phyloP scores from a whole-genome alignment of 2,329 filamentous ascomycete genomes.

The Dactylellina haptotyla region DNA sequence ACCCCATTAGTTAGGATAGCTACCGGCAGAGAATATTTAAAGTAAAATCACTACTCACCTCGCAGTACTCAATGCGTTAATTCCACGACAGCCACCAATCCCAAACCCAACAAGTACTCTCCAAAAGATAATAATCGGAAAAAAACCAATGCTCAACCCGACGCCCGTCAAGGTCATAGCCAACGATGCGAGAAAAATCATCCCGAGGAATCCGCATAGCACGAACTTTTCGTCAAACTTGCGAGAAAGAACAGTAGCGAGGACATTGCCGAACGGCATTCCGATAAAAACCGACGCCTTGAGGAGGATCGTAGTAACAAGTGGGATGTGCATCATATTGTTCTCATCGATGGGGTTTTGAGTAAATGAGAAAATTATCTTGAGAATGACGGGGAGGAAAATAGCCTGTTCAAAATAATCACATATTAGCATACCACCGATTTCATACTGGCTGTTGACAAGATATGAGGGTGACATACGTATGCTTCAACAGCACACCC shows the following conservation, averaged over 20 bases:
- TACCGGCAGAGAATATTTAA: not conserved
- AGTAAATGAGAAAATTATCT: not conserved
- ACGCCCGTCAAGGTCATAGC: slow-evolving; percentile 64
- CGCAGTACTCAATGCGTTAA: slow-evolving; percentile 10
- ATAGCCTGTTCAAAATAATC: slow-evolving; percentile 7
- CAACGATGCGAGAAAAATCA: slow-evolving; percentile 64
- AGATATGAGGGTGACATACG: slow-evolving; percentile 3
- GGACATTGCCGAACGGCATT: slow-evolving; percentile 28
- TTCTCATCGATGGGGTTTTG: not conserved
- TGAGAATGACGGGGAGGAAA: slow-evolving; percentile 11
- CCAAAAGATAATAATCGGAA: slow-evolving; percentile 65
- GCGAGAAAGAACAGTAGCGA: not conserved
- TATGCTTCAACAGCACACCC: slow-evolving; percentile 25
- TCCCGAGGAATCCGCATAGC: not conserved
- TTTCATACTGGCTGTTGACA: not conserved
- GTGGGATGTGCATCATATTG: not conserved
- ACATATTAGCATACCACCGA: not conserved
- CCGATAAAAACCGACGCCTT: slow-evolving; percentile 28
- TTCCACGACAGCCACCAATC: slow-evolving; percentile 69
- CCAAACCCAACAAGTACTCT: slow-evolving; percentile 66
- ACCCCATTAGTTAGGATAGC: not conserved
- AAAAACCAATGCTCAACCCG: slow-evolving; percentile 63
- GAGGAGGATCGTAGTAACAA: not conserved
- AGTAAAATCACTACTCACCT: slow-evolving; percentile 7
- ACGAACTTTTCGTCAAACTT: slow-evolving; percentile 19